Evolutionary conservation across 2,329 filamentous ascomycete species (phyloP), one percentile per base, ranked within the genome.

Genomic region (Xylaria sp.): DNA sequence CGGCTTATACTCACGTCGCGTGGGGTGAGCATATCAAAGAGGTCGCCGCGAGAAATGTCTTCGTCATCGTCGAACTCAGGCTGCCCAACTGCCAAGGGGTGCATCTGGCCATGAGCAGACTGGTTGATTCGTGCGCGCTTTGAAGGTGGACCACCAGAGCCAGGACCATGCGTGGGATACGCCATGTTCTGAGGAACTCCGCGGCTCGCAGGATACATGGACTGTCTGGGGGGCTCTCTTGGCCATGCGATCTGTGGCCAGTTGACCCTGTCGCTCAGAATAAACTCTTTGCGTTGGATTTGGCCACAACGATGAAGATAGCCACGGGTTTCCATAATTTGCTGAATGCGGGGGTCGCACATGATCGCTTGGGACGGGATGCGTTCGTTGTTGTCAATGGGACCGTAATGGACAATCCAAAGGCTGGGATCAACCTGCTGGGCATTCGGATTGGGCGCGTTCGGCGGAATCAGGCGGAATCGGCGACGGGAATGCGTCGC

Each of bases 361-460:
- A 84, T 87, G 16, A 93, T 83, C 66, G 86, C 80, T 46, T 82
- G 82, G 18, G 85, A 81, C 1, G 90, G 89, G 39, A 95, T 79
- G 61, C 89, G 84, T 65, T 93, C 87, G 58, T 84, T 83, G 52
- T 84, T 85, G 46, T 94, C 89, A 6, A 90, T 83, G 59, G 87
- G 87, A 42, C 88, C 87, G 73, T 97, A 97, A 76, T 97, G 92
- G 35, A 96, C 85, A 57, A 99, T 86, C 88, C 92, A 97, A 13
- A 97, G 80, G 60, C 87, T 89, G 30, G 90, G 85, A 72, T 97
- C 92, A 52, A 89, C 83, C 62, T 85, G 83, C 11, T 88, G 84
- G 49, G 85, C 81, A 66, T 86, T 88, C 35, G 87, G 85, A 56
- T 87, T 86, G 0, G 87, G 85, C n/a, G 80, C 79, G 68, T 88